Evolutionary conservation across 768 basidiomycete genomes (phyloP), one percentile per base, ranked within the genome.

Genomic region (Harrya chromipes): DNA sequence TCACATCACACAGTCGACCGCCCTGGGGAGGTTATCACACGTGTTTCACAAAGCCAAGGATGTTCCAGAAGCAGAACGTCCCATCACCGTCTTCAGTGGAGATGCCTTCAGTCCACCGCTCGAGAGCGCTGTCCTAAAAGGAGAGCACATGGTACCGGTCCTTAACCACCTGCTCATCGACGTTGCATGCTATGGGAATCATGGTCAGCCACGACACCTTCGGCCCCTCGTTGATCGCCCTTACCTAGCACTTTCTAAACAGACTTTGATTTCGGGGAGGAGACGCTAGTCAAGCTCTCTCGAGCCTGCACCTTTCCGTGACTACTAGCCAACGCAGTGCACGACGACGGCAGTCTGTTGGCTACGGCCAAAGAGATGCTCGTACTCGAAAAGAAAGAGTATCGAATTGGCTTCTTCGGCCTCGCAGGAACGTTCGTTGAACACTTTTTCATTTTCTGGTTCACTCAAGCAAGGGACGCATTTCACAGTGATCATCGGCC

Each of bases 131-230:
- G 40, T 56, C 40, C 43, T 33, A 50, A 49, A 55, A 39, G 50
- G 40, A 14, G 33, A 46, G 27, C 34, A 58, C 14, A 47, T 47
- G 29, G 21, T 40, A 26, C 49, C 44, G 12, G 35, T 42, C 3
- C 45, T 56, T 27, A 52, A 48, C 24, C 48, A 46, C 21, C 43
- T 62, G 24, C 40, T 56, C 13, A 8, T 47, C 14, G 49, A 60
- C 20, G 49, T 51, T 31, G 40, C 47, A 9, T 47, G 44, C 19
- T 36, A 50, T 33, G 31, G 47, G 35, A 53, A 53, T 20, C 54
- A 53, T 8, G 42, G 57, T 51, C 11, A 26, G 36, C 12, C 14
- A 21, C 4, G 14, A 2, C 14, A 9, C 4, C 19, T 12, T 29
- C 17, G 1, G 13, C 16, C 13, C 13, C 43, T 16, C 6, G 21